Percentiles rank a stretch among this genome's conserved stretches.
Evolutionary conservation across 306 rosid genomes (phyloP).

Genomic region (Casuarina cunninghamiana): DNA sequence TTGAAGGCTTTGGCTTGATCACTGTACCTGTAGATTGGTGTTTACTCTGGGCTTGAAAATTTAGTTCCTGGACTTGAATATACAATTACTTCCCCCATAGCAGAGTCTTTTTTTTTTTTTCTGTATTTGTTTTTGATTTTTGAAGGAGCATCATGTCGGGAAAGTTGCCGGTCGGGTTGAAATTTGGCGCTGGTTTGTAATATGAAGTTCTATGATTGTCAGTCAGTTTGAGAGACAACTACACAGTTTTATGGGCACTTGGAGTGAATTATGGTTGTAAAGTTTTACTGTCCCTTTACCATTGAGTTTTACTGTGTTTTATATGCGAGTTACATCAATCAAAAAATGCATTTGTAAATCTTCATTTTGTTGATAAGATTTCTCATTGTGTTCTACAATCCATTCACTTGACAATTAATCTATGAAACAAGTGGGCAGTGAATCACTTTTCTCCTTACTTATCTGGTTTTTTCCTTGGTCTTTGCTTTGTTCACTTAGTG

Average conservation of each 20-base stretch:
- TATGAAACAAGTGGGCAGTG: not conserved
- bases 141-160: not conserved
- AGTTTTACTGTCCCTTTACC: not conserved
- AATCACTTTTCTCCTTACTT: not conserved
- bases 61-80: conserved; percentile 12
- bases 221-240: not conserved
- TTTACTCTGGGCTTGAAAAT: conserved; percentile 6
- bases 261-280: conserved; percentile 1
- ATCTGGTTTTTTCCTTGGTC: not conserved
- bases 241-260: not conserved
- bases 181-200: conserved; percentile 6
- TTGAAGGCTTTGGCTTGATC: conserved; percentile 32
- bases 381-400: not conserved
- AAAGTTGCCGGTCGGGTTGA: not conserved
- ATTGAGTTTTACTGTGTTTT: not conserved
- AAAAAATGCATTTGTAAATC: not conserved
- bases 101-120: not conserved
- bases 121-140: not conserved
- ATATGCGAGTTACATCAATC: not conserved
- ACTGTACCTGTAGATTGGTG: conserved; percentile 41
- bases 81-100: not conserved
- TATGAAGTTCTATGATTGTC: not conserved
- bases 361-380: not conserved
- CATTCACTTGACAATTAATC: not conserved
- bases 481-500: not conserved